Percentiles rank a stretch among this genome's conserved stretches.
Conservation (phyloP, 768 basidiomycete species). For the Auriculariales sp. region DNA sequence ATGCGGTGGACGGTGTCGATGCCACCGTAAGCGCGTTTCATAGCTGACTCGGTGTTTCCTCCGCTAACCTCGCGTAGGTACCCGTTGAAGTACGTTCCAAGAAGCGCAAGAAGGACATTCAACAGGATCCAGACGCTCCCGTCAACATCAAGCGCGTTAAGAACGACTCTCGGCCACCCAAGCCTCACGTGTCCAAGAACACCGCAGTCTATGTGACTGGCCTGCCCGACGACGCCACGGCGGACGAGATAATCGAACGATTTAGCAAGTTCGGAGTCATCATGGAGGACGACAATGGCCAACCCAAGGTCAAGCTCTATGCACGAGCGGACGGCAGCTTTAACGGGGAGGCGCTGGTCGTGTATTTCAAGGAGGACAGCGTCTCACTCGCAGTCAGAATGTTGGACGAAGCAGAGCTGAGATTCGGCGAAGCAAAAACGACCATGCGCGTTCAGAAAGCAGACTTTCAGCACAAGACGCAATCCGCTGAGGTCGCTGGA, state of each 20-base stretch:
- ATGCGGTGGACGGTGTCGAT: constrained; percentile 84
- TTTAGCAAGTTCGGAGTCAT: constrained; percentile 88
- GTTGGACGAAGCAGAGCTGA: constrained; percentile 83
- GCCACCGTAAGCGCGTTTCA: constrained; percentile 56
- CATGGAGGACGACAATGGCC: constrained; percentile 81
- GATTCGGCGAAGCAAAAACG: constrained; percentile 62
- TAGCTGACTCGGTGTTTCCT: constrained; percentile 12
- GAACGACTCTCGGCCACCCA: constrained; percentile 28
- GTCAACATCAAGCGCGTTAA: constrained; percentile 55
- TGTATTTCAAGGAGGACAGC: constrained; percentile 96
- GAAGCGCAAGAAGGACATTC: constrained; percentile 62
- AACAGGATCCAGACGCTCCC: constrained; percentile 63
- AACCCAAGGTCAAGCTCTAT: constrained; percentile 93
- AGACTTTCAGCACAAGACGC: constrained; percentile 59
- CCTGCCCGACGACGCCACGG: constrained; percentile 62
- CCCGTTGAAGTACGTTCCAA: constrained; percentile 76
- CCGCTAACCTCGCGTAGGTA: constrained; percentile 31
- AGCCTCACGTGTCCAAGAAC: constrained; percentile 61
- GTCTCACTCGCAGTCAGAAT: constrained; percentile 72
- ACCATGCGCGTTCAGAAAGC: constrained; percentile 64
- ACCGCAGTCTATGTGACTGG: constrained; percentile 84
- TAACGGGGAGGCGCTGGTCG: constrained; percentile 88
- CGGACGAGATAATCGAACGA: constrained; percentile 63
- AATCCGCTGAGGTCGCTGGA: constrained; percentile 22
- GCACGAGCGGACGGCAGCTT: constrained; percentile 75